Percentiles rank a stretch among this genome's conserved stretches.
phyloP scores from a whole-genome alignment of 139 green algal species.

The Picochlorum sp. region DNA sequence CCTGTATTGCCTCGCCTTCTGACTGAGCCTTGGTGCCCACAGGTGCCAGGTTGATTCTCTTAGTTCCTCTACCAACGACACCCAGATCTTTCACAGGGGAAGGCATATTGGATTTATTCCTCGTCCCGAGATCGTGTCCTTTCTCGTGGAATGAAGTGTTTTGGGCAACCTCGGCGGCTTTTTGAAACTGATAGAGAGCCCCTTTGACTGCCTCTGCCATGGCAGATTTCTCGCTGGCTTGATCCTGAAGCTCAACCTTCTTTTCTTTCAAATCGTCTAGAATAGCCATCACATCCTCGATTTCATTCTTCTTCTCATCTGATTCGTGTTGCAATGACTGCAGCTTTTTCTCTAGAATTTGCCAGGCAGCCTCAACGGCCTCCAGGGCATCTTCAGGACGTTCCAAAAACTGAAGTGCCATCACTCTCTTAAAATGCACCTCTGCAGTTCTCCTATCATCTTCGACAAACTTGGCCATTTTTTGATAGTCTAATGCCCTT shows the following conservation, averaged over 20 bases:
- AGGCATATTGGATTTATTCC: neutral
- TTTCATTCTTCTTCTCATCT: neutral
- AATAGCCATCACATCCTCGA: slow-evolving; percentile 17
- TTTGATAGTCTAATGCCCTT: slow-evolving; percentile 11
- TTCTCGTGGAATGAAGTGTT: too few relatives aligned
- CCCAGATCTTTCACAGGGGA: slow-evolving; percentile 29
- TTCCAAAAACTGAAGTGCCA: slow-evolving; percentile 34
- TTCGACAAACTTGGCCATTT: neutral
- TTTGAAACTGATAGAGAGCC: slow-evolving; percentile 12
- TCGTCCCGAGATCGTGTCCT: neutral
- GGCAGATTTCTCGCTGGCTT: slow-evolving; percentile 11
- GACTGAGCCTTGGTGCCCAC: neutral
- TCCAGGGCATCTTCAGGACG: slow-evolving; percentile 15
- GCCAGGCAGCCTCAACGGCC: slow-evolving; percentile 1
- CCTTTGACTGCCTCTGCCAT: slow-evolving; percentile 23
- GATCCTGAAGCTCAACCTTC: slow-evolving; percentile 26
- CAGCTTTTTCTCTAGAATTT: neutral
- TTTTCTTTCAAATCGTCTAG: slow-evolving; percentile 33
- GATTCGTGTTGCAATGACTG: neutral
- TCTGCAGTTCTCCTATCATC: slow-evolving; percentile 30
- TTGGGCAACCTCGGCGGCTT: neutral
- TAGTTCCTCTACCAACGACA: slow-evolving; percentile 38
- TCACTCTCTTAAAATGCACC: slow-evolving; percentile 36
- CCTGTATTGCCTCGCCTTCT: neutral
- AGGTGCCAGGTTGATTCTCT: slow-evolving; percentile 36